phyloP scores from a whole-genome alignment of 2,329 filamentous ascomycete genomes.

The Talaromyces piceae region DNA sequence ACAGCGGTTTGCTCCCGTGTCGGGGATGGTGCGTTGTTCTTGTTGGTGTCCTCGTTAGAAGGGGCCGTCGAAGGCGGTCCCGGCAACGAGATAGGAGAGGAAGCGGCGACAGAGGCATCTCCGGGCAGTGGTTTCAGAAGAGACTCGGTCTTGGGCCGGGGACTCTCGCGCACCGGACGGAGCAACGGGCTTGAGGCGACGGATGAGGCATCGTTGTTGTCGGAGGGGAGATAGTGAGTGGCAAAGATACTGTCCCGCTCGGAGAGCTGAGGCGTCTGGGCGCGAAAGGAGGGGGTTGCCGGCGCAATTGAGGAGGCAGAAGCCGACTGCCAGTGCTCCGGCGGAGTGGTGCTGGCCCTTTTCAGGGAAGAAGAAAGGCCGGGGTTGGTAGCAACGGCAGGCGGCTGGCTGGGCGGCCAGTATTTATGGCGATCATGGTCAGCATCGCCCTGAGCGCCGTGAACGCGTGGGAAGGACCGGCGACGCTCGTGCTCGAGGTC shows the following conservation, averaged over 20 bases:
- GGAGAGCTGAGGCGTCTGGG: constrained; percentile 46
- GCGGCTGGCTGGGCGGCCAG: not conserved
- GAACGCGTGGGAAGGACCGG: constrained; percentile 9
- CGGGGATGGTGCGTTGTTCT: constrained; percentile 15
- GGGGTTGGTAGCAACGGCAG: constrained; percentile 2
- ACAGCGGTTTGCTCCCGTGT: constrained; percentile 13
- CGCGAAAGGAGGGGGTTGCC: constrained; percentile 13
- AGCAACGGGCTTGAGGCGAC: constrained; percentile 27
- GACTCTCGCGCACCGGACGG: constrained; percentile 22
- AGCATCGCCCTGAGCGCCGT: no score
- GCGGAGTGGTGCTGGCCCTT: constrained; percentile 10
- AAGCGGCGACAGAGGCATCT: constrained; percentile 23
- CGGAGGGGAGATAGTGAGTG: constrained; percentile 50
- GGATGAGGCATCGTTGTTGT: constrained; percentile 33
- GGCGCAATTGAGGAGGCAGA: constrained; percentile 3
- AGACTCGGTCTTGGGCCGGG: constrained; percentile 17
- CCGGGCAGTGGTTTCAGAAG: constrained; percentile 20
- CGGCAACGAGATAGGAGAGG: constrained; percentile 11
- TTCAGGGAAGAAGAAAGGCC: constrained; percentile 11
- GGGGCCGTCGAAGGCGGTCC: not conserved
- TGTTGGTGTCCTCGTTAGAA: constrained; percentile 17
- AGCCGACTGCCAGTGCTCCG: constrained; percentile 10
- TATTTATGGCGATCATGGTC: not conserved
- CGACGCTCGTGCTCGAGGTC: constrained; percentile 13
- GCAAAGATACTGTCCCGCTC: constrained; percentile 59